phyloP scores from a whole-genome alignment of 2,329 filamentous ascomycete species.

The Ophiostoma piceae region DNA sequence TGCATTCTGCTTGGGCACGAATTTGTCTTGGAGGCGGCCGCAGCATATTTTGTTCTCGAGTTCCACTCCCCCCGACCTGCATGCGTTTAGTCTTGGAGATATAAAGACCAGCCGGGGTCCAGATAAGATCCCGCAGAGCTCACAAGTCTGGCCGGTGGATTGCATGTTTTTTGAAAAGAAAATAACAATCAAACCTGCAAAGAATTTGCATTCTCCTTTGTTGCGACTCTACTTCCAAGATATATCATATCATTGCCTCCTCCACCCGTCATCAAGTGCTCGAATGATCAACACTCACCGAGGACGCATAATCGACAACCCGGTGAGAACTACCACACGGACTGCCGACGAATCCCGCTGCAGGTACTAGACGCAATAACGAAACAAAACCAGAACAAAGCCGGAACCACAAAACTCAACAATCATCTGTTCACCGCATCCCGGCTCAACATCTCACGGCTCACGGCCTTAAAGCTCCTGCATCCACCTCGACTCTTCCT shows the following conservation, averaged over 20 bases:
- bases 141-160: background rate
- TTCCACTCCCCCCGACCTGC: background rate
- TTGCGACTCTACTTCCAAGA: background rate
- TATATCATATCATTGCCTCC: background rate
- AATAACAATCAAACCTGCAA: background rate
- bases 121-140: slow-evolving; percentile 10
- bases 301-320: background rate
- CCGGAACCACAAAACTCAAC: background rate
- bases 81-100: slow-evolving; percentile 5
- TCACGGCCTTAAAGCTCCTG: background rate
- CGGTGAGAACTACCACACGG: background rate
- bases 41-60: background rate
- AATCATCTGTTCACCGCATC: background rate
- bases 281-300: background rate
- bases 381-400: background rate
- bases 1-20: background rate
- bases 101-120: slow-evolving; percentile 11
- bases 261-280: background rate
- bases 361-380: background rate
- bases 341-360: background rate
- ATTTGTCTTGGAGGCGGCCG: background rate
- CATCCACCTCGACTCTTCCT: background rate
- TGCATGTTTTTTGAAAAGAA: background rate
- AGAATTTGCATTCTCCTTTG: background rate
- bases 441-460: background rate